Percentiles rank a stretch among this genome's conserved stretches.
Evolutionary conservation across 208 protist genomes (phyloP).

Genomic region (Leishmania lainsoni): DNA sequence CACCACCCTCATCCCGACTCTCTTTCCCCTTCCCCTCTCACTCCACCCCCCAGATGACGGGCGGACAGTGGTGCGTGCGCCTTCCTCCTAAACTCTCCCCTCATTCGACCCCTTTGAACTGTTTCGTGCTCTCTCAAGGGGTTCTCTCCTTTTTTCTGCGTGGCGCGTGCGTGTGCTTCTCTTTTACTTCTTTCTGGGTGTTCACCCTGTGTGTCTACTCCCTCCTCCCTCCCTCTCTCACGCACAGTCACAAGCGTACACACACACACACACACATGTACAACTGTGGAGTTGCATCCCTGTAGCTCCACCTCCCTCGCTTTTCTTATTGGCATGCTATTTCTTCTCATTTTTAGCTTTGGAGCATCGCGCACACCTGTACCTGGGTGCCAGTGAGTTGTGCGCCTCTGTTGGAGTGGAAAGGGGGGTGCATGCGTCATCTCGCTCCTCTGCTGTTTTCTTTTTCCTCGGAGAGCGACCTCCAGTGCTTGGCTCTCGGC

Average conservation of each 20-base stretch:
- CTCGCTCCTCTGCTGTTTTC: not conserved
- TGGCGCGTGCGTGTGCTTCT: not conserved
- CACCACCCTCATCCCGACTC: not conserved
- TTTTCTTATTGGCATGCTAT: not conserved
- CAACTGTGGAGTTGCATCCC: not conserved
- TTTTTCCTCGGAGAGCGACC: not conserved
- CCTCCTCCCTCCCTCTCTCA: not conserved
- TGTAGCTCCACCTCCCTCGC: not conserved
- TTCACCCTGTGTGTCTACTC: not conserved
- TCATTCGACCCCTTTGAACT: not conserved
- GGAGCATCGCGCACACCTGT: not conserved
- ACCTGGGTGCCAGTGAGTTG: not conserved
- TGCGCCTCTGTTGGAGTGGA: slow-evolving; percentile 13
- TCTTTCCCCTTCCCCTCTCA: not conserved
- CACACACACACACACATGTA: not conserved
- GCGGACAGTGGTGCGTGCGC: not conserved
- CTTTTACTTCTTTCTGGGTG: not conserved
- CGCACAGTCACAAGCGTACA: not conserved
- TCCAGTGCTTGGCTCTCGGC: not conserved
- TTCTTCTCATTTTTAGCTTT: not conserved
- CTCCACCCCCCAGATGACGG: not conserved
- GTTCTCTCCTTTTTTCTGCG: too few relatives aligned
- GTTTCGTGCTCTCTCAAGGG: too few relatives aligned
- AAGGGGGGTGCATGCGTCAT: not conserved
- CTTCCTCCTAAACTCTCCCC: not conserved